A percentile compares a stretch with the other conserved stretches of the same genome.
Evolutionary conservation across 257 asterid species (phyloP).

Genomic region (Solanum okadae): DNA sequence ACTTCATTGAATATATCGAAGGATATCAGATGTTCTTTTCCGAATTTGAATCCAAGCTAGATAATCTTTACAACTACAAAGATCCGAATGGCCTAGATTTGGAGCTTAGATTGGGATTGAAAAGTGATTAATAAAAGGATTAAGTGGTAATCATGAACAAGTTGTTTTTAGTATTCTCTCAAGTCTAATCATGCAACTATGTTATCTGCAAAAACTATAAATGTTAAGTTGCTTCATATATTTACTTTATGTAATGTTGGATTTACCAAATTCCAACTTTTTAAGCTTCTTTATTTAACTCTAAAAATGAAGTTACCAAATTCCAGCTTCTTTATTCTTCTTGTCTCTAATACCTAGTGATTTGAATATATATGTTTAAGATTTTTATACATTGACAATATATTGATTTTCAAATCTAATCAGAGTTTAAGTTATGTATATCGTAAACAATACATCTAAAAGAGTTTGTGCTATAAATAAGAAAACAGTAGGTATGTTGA

Average conservation of each 20-base stretch:
- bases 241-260: neutral
- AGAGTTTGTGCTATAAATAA: too few relatives aligned
- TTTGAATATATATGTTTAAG: neutral
- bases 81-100: neutral
- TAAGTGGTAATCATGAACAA: neutral
- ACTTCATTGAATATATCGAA: neutral
- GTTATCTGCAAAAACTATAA: neutral
- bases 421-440: neutral
- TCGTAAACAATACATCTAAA: neutral
- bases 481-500: neutral
- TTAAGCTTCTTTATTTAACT: neutral
- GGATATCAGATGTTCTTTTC: too few relatives aligned
- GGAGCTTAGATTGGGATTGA: neutral
- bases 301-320: neutral
- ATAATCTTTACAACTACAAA: neutral
- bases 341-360: neutral
- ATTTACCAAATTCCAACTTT: neutral
- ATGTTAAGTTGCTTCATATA: neutral
- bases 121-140: neutral
- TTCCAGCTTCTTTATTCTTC: neutral
- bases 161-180: neutral
- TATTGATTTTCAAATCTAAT: neutral
- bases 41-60: neutral
- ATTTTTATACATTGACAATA: too few relatives aligned
- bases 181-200: neutral